A percentile compares a stretch with the other conserved stretches of the same genome.
These are phyloP conservation scores for Poa pratensis DNA, from an alignment of 176 grass and related monocot species.

Conservation along the genomic window DNA sequence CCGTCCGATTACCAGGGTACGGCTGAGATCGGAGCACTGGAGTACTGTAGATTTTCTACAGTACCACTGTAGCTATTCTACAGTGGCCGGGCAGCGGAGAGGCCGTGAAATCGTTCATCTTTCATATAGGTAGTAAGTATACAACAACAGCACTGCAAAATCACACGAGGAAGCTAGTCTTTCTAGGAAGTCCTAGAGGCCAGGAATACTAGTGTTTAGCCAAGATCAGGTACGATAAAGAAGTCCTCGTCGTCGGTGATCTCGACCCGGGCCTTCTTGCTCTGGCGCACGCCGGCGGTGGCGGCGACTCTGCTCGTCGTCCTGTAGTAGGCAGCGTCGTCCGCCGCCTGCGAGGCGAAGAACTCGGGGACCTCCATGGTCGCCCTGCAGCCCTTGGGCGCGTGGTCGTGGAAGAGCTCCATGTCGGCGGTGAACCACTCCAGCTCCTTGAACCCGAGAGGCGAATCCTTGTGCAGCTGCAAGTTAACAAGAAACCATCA, in stretches of 20 bases:
- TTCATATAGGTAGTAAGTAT: too few relatives aligned
- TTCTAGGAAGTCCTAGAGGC: background rate
- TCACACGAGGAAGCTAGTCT: background rate
- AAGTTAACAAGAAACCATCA: conserved; percentile 24
- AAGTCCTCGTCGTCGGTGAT: conserved; percentile 81
- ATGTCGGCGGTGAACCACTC: conserved; percentile 86
- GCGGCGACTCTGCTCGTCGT: conserved; percentile 33
- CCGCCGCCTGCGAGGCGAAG: conserved; percentile 40
- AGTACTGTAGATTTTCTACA: too few relatives aligned
- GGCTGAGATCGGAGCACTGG: too few relatives aligned
- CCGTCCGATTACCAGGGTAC: too few relatives aligned
- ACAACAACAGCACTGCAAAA: conserved; percentile 9
- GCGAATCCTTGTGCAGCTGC: conserved; percentile 64
- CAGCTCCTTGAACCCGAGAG: conserved; percentile 72
- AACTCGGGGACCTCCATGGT: conserved; percentile 77
- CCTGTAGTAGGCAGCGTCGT: conserved; percentile 52
- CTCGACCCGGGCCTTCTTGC: conserved; percentile 80
- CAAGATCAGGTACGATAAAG: conserved; percentile 90
- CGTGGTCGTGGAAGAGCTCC: conserved; percentile 63
- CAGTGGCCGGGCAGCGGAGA: too few relatives aligned
- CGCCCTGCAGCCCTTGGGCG: conserved; percentile 47
- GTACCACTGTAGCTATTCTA: too few relatives aligned
- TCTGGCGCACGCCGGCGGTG: conserved; percentile 44
- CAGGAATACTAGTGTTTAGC: conserved; percentile 28
- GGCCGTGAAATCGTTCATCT: too few relatives aligned